Evolutionary conservation across 2,329 filamentous ascomycete genomes (phyloP).

Genomic region (Monilinia vaccinii-corymbosi): DNA sequence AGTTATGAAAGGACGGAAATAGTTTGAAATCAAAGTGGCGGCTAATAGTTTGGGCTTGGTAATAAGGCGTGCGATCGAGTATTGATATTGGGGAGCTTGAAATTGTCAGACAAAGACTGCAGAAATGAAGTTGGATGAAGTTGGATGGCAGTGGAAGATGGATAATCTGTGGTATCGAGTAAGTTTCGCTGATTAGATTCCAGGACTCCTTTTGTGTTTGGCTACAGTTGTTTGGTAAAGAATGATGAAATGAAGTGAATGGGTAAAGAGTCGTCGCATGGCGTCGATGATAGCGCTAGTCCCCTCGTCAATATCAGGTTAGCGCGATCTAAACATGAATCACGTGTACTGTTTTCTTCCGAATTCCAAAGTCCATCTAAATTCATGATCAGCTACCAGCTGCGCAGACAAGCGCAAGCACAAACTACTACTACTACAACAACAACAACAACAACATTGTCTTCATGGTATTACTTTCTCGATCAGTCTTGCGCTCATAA

Average conservation of each 20-base stretch:
- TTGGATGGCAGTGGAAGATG: not conserved
- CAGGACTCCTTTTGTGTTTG: conserved; percentile 13
- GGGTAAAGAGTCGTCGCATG: conserved; percentile 18
- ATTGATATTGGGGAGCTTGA: conserved; percentile 22
- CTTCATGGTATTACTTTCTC: not conserved
- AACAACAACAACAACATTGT: not conserved
- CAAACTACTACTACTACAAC: not conserved
- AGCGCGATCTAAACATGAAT: not conserved
- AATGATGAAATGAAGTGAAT: conserved; percentile 15
- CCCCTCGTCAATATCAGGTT: not conserved
- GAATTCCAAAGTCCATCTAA: not conserved
- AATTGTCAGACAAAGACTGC: conserved; percentile 13
- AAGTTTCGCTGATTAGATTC: not conserved
- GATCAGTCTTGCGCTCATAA: not conserved
- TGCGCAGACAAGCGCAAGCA: not conserved
- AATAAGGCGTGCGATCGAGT: not conserved
- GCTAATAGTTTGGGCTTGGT: conserved; percentile 7
- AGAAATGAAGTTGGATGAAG: not conserved
- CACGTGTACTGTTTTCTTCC: not conserved
- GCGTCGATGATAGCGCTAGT: conserved; percentile 17
- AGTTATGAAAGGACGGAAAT: not conserved
- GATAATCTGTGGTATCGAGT: not conserved
- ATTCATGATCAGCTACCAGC: too few species aligned
- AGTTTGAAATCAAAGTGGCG: not conserved
- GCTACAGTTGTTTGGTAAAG: conserved; percentile 13